A percentile compares a stretch with the other conserved stretches of the same genome.
These are phyloP conservation scores for Trifolium repens DNA, from an alignment of 306 rosid genomes.

Conservation along the genomic window DNA sequence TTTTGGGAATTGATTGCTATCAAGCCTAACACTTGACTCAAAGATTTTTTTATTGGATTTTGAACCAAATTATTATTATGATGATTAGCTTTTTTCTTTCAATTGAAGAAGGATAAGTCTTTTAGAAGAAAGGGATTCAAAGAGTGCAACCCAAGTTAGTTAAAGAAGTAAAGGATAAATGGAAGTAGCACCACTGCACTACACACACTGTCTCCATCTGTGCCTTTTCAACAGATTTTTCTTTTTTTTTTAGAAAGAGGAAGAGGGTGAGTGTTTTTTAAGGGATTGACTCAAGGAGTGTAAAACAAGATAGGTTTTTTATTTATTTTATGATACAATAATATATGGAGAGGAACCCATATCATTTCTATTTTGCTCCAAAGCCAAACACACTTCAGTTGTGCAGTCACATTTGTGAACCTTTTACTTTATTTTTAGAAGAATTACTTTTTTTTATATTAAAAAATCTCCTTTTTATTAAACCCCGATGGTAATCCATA, in stretches of 20 bases:
- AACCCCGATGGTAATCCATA: no score
- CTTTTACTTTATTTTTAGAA: slow-evolving; percentile 18
- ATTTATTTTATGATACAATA: neutral
- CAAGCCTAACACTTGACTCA: slow-evolving; percentile 54
- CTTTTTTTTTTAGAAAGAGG: slow-evolving; percentile 20
- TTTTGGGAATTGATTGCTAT: slow-evolving; percentile 29
- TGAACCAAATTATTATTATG: slow-evolving; percentile 40
- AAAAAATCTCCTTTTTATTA: no score
- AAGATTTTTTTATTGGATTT: slow-evolving; percentile 35
- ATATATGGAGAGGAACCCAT: slow-evolving; percentile 34
- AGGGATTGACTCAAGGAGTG: slow-evolving; percentile 83
- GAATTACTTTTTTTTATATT: neutral
- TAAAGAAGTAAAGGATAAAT: slow-evolving; percentile 47
- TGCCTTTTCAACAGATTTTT: slow-evolving; percentile 43
- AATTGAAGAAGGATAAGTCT: slow-evolving; percentile 48
- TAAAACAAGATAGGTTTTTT: slow-evolving; percentile 49
- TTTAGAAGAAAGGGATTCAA: slow-evolving; percentile 60
- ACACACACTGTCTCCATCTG: slow-evolving; percentile 29
- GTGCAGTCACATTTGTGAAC: slow-evolving; percentile 67
- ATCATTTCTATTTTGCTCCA: slow-evolving; percentile 64
- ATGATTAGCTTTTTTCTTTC: slow-evolving; percentile 36
- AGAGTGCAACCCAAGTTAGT: slow-evolving; percentile 76
- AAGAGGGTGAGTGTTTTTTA: slow-evolving; percentile 60
- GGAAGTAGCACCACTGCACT: slow-evolving; percentile 47
- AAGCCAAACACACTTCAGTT: slow-evolving; percentile 59